Evolutionary conservation across 2,329 filamentous ascomycete genomes (phyloP), one percentile per base, ranked within the genome.

Genomic region (Akanthomyces muscarius): DNA sequence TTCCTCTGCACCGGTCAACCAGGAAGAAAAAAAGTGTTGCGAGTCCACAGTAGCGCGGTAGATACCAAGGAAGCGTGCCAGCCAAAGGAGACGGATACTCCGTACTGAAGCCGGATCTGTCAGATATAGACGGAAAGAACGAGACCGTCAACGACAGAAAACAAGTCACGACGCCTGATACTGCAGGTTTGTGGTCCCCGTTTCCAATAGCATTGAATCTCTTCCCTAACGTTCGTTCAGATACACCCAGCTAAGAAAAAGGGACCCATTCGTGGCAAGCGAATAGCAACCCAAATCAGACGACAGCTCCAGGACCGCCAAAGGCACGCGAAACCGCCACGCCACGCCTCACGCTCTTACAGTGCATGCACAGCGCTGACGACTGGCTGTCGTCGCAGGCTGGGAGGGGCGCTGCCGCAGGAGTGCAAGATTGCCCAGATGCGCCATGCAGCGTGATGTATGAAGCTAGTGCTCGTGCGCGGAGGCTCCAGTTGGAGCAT

Each of bases 251-350:
- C 42, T 8, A 47, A 47, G 33, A 23, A 48, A 18, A 58, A 48
- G 13, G 28, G 44, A 8, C 21, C 53, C 53, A 56, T 30, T 45
- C 36, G n/a, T 33, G 16, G 1, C 36, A 23, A 44, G 30, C 42
- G 25, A 21, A 16, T 41, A 14, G 45, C 21, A n/a, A 10, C 8
- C 41, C 42, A 28, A 59, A 36, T 18, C 54, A 45, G 23, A 57
- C 47, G 18, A 36, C 45, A 23, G 45, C 44, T 36, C 30, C 56
- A 59, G 36, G n/a, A 30, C 57, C 57, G 36, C 57, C 47, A 60
- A 60, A 60, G 57, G 21, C 47, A 60, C 57, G 57, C 57, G 57
- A 60, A 60, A 60, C 57, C 47, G 57, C 23, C 57, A 42, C 57
- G 57, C 57, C 47, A 60, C 45, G 45, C 45, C 45, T 60, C 33